Percentiles rank a stretch among this genome's conserved stretches.
phyloP scores from a whole-genome alignment of 148 eudicot species.

The Arctostaphylos glauca region DNA sequence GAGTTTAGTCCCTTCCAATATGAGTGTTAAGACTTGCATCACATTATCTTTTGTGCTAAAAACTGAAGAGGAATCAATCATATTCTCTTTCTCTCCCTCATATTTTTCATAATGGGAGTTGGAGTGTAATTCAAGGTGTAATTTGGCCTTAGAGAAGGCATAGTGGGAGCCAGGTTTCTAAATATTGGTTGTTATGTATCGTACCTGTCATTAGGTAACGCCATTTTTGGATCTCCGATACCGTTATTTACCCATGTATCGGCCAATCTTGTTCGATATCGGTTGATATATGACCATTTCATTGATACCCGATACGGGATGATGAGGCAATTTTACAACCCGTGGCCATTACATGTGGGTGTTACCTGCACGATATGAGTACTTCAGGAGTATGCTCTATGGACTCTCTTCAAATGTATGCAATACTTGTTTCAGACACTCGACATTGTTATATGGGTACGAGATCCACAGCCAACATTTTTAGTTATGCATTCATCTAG shows the following conservation, averaged over 20 bases:
- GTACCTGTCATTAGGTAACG: background rate
- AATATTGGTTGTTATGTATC: background rate
- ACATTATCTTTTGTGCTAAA: background rate
- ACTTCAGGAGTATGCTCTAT: background rate
- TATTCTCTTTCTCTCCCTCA: background rate
- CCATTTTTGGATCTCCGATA: background rate
- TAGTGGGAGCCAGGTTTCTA: background rate
- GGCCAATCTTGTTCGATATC: background rate
- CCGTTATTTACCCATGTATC: background rate
- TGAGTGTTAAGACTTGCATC: background rate
- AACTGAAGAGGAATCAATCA: background rate
- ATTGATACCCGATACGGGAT: background rate
- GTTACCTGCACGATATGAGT: background rate
- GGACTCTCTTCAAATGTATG: background rate
- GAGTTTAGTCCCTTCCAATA: conserved; percentile 8
- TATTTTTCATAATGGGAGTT: background rate
- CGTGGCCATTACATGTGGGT: background rate
- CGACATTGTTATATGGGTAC: background rate
- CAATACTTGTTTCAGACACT: background rate
- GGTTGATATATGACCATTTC: background rate
- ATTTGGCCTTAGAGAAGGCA: too few relatives aligned
- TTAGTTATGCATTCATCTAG: background rate
- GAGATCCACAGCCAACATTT: background rate
- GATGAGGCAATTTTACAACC: too few relatives aligned
- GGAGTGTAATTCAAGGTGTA: background rate